A percentile compares a stretch with the other conserved stretches of the same genome.
phyloP scores from a whole-genome alignment of 257 asterid genomes.

The Gardenia jasminoides region DNA sequence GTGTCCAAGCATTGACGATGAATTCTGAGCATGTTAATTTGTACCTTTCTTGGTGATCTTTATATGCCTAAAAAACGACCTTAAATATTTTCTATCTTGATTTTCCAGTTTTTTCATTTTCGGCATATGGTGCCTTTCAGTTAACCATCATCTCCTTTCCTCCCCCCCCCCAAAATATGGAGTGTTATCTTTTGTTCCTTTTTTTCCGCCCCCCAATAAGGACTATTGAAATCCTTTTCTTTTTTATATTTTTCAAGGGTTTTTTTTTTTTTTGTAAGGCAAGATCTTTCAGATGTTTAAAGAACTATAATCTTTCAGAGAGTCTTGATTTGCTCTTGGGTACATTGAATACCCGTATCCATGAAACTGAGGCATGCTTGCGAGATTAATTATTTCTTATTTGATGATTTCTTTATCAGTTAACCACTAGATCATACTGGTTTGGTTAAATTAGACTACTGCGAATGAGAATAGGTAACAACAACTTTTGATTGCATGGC shows the following conservation, averaged over 20 bases:
- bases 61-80: not conserved
- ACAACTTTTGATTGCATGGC: not conserved
- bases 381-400: not conserved
- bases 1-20: not conserved
- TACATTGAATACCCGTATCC: not conserved
- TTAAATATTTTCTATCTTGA: not conserved
- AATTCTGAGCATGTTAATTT: not conserved
- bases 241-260: not conserved
- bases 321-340: not conserved
- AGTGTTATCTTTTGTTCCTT: not conserved
- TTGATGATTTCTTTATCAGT: not conserved
- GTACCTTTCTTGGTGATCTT: not conserved
- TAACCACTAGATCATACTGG: not conserved
- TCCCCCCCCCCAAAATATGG: too few relatives aligned
- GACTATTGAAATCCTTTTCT: not conserved
- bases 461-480: not conserved
- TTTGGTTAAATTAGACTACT: not conserved
- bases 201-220: too few relatives aligned
- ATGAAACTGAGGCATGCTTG: not conserved
- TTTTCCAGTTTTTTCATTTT: not conserved
- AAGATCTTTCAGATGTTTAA: not conserved
- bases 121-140: not conserved
- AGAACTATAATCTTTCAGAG: not conserved
- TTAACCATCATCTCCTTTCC: too few relatives aligned
- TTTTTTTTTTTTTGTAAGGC: not conserved